Evolutionary conservation across 768 basidiomycete genomes (phyloP).

Genomic region (Gymnopilus junonius): DNA sequence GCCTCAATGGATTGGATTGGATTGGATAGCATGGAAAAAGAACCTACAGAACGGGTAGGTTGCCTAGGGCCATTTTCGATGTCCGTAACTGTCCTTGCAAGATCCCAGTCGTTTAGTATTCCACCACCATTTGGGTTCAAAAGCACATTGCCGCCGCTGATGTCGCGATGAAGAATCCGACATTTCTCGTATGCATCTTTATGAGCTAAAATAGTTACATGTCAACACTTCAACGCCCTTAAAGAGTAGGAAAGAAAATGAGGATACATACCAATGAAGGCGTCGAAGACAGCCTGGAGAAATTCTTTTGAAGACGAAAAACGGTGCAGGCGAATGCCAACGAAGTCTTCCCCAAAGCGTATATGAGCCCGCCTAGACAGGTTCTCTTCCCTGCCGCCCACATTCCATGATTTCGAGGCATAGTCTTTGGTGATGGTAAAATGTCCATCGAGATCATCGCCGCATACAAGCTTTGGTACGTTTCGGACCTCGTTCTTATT

Average conservation of each 20-base stretch:
- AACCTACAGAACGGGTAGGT: constrained; percentile 18
- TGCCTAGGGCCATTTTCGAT: neutral
- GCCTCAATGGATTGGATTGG: neutral
- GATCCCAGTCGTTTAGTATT: constrained; percentile 31
- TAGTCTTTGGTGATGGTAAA: constrained; percentile 18
- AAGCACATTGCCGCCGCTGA: constrained; percentile 31
- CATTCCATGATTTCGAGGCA: constrained; percentile 13
- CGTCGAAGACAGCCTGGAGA: constrained; percentile 22
- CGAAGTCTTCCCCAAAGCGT: constrained; percentile 23
- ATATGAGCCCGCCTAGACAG: constrained; percentile 22
- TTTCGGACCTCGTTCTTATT: constrained; percentile 20
- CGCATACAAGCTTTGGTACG: constrained; percentile 30
- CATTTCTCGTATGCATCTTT: constrained; percentile 17
- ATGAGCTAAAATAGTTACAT: too few relatives aligned
- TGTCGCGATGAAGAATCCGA: constrained; percentile 29
- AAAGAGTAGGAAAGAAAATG: too few relatives aligned
- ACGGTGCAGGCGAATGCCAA: constrained; percentile 13
- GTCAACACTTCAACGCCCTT: too few relatives aligned
- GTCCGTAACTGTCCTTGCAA: constrained; percentile 7
- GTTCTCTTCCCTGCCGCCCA: neutral
- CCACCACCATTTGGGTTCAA: constrained; percentile 14
- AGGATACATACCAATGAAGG: constrained; percentile 28
- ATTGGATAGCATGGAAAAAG: neutral
- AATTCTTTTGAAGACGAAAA: constrained; percentile 22
- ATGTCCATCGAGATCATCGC: constrained; percentile 30